Base-by-base conservation (phyloP, 2,329 filamentous ascomycete species). In the Metarhizium sp. region DNA sequence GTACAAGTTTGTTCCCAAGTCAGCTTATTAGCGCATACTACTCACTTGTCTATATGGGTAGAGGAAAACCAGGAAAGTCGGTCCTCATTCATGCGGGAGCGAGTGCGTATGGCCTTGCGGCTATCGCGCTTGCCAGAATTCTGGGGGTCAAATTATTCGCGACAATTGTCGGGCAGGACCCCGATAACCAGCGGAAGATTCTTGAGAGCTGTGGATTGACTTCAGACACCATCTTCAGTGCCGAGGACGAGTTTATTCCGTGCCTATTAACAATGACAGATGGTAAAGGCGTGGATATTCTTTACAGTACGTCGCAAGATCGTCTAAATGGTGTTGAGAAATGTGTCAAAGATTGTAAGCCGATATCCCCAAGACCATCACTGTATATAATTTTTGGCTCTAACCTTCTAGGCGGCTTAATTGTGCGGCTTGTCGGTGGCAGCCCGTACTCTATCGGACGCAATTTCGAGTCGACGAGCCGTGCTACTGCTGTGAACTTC, bases 21-120 rank as follows among this genome's bases (percentile, higher is more conserved):
- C 64, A 71, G 0, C 71, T 71, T 52, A 58, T 71, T 25, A 71
- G 74, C 4, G 77, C 76, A 1, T 70, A 71, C 54, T 73, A 79
- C 55, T 71, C 69, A 2, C 63, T 82, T 6, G 30, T 63, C 2
- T 60, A 66, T 29, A 40, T 67, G n/a, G 70, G 69, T 32, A 64
- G 68, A 42, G 52, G 64, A 18, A 51, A 53, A 6, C 47, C 43
- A n/a, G 61, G 61, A 3, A 62, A 67, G 8, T 68, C 59, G 2
- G 66, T 78, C 4, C 66, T 80, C 4, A 66, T 80, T 18, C 73
- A 77, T 52, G 68, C 69, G 10, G 77, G 71, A 3, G 70, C 73
- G 4, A 73, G 75, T 50, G 67, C 69, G 0, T 66, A 73, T 20
- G 77, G 78, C 1, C 67, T 75, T 42, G 73, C 72, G 10, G 76